Conservation (phyloP, 2,329 filamentous ascomycete genomes). For the Aureobasidium sp. region DNA sequence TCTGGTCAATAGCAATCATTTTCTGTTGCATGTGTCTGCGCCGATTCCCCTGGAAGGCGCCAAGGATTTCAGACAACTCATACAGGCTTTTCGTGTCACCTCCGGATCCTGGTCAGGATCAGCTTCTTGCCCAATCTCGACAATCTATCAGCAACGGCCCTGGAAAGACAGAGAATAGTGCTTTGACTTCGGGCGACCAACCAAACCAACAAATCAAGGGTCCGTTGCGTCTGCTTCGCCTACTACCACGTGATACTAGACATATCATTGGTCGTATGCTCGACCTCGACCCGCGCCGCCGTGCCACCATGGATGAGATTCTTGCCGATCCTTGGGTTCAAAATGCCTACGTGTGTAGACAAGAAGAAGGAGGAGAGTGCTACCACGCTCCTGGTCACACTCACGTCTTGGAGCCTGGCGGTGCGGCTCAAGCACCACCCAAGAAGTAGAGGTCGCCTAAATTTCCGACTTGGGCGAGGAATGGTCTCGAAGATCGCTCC, state of each 20-base stretch:
- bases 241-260: conserved; percentile 81
- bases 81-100: conserved; percentile 86
- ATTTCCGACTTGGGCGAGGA: neutral
- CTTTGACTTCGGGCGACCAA: conserved; percentile 18
- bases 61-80: conserved; percentile 83
- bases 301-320: conserved; percentile 80
- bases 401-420: conserved; percentile 71
- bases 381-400: conserved; percentile 67
- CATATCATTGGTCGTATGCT: conserved; percentile 91
- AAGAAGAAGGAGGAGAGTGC: conserved; percentile 64
- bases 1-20: conserved; percentile 97
- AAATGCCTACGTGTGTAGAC: conserved; percentile 73
- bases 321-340: conserved; percentile 85
- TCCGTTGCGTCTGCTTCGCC: conserved; percentile 78
- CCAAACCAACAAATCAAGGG: conserved; percentile 58
- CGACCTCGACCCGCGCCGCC: conserved; percentile 72
- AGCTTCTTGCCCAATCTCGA: conserved; percentile 20
- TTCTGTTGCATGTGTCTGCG: conserved; percentile 98
- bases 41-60: conserved; percentile 95
- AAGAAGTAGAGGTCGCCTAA: conserved; percentile 5
- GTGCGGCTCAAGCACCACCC: conserved; percentile 23
- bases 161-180: conserved; percentile 15
- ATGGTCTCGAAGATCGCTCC: neutral
- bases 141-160: conserved; percentile 21
- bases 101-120: conserved; percentile 59